Percentiles rank a stretch among this genome's conserved stretches.
These are phyloP conservation scores for Dictyostelium capitatum DNA, from an alignment of 78 protist species.

Conservation along the genomic window DNA sequence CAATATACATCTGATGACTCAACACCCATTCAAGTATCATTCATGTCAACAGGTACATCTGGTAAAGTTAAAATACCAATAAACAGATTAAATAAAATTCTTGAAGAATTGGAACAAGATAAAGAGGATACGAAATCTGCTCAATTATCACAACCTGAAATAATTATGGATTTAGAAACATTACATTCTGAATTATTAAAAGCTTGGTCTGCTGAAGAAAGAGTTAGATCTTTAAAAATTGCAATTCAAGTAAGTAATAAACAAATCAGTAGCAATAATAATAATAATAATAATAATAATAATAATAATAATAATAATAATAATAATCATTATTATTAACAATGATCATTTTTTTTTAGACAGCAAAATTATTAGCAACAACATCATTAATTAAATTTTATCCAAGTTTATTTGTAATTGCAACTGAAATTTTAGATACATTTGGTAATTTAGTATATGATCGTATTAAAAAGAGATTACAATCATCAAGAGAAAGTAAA, in stretches of 20 bases:
- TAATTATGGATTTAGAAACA: conserved; percentile 84
- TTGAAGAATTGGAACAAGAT: conserved; percentile 78
- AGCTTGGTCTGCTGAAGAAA: conserved; percentile 89
- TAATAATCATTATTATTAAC: not conserved
- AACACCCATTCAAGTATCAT: conserved; percentile 57
- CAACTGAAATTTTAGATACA: conserved; percentile 94
- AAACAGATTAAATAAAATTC: conserved; percentile 60
- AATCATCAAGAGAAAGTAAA: conserved; percentile 37
- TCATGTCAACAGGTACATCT: conserved; percentile 44
- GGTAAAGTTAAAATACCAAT: conserved; percentile 77
- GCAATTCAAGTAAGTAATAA: conserved; percentile 86
- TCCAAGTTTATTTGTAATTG: conserved; percentile 94
- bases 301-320: not conserved
- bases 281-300: too few relatives aligned
- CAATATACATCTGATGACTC: conserved; percentile 78
- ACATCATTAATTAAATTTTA: conserved; percentile 88
- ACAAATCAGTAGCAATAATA: not conserved
- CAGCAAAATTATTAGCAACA: conserved; percentile 85
- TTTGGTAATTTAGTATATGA: conserved; percentile 95
- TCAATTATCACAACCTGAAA: conserved; percentile 80
- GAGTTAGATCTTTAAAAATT: conserved; percentile 91
- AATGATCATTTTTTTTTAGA: conserved; percentile 24
- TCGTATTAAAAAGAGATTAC: conserved; percentile 42
- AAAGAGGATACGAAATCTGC: conserved; percentile 54
- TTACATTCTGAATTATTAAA: conserved; percentile 81